A percentile compares a stretch with the other conserved stretches of the same genome.
Conservation (phyloP, 192 early-diverging fungal species). For the Physocladia obscura region DNA sequence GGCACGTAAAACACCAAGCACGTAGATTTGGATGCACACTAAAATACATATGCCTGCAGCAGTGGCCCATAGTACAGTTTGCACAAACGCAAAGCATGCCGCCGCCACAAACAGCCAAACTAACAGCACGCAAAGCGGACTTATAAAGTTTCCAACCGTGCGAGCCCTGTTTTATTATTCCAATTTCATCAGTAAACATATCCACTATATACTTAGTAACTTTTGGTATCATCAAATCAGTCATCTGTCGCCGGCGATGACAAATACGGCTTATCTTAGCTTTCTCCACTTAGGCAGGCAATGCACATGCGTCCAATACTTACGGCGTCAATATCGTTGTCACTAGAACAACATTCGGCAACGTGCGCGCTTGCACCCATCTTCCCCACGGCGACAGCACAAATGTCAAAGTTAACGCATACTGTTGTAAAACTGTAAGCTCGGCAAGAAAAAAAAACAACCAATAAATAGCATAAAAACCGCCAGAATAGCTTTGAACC, state of each 20-base stretch:
- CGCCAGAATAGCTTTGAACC: conserved; percentile 17
- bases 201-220: too few species aligned
- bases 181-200: too few species aligned
- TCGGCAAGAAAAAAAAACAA: background rate
- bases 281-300: too few species aligned
- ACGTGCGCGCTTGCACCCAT: conserved; percentile 1
- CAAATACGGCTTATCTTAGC: too few species aligned
- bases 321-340: conserved; percentile 20
- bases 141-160: conserved; percentile 27
- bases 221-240: too few species aligned
- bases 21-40: conserved; percentile 8
- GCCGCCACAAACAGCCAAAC: background rate
- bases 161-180: too few species aligned
- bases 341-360: conserved; percentile 18
- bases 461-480: background rate
- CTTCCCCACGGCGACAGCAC: conserved; percentile 18
- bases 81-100: conserved; percentile 6
- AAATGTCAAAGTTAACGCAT: conserved; percentile 13
- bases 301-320: background rate
- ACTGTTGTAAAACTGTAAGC: background rate
- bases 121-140: background rate
- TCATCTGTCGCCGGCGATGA: too few species aligned
- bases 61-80: background rate
- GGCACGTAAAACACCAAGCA: conserved; percentile 10
- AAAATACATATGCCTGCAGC: conserved; percentile 8